Evolutionary conservation across 2,329 filamentous ascomycete genomes (phyloP), one percentile per base, ranked within the genome.

Genomic region (Xylaria sp.): DNA sequence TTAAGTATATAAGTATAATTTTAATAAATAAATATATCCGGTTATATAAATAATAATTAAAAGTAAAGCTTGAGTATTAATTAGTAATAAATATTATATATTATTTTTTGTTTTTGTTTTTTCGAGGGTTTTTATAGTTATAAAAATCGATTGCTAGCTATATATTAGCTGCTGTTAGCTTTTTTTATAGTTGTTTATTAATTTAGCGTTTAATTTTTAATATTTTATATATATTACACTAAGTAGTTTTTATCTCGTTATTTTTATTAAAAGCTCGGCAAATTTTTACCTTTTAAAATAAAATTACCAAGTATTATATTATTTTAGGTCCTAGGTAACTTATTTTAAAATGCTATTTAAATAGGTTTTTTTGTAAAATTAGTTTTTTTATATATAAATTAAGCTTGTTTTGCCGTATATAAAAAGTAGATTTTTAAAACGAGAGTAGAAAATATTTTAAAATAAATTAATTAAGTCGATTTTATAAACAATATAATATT

Each of bases 391-490:
- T 34, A 34, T 34, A 34, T 34, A 34, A 20, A 23, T 41, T 57
- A 41, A 57, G 37, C 34, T 41, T 57, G 12, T 41, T 57, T 3
- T 31, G 52, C 31, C 13, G 23, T 41, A 41, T 57, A 56, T 56
- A 56, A 56, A 56, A 56, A 10, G 28, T 8, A 37, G n/a, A 13
- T 39, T 15, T 57, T 23, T 41, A 41, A 25, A 57, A 41, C 41
- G 9, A 56, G 4, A 57, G 23, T 20, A 50, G 20, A 8, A n/a
- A 50, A 44, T 44, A 44, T 44, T 44, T 44, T 44, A 44, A 44
- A 20, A 50, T 23, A 50, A 50, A 50, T 20, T 50, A 23, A 20
- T 50, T 50, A 50, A 50, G 18, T 50, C 10, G 15, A 20, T 50
- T 23, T 23, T 50, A 50, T 50, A 50, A 50, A 50, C n/a, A 50